Conservation (phyloP, 129 eudicot species). For the Flaveria brownii region DNA sequence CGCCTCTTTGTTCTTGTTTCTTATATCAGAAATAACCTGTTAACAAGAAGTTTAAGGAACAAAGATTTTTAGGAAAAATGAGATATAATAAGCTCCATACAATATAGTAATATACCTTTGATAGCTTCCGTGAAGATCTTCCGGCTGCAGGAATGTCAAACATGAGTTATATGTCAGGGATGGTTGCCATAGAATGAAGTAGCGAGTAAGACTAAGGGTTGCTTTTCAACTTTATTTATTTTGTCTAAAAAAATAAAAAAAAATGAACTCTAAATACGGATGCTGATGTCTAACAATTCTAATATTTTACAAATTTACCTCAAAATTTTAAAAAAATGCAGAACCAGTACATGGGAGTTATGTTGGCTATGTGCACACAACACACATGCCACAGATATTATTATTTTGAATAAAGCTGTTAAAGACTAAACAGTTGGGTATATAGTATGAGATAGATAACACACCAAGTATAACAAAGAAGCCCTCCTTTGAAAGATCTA, state of each 20-base stretch:
- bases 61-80: neutral
- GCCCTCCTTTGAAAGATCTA: conserved; percentile 74
- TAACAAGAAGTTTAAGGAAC: conserved; percentile 13
- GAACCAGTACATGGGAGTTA: neutral
- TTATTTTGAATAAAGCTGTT: too few relatives aligned
- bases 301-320: neutral
- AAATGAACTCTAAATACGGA: neutral
- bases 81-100: neutral
- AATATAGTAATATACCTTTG: conserved; percentile 21
- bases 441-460: conserved; percentile 18
- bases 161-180: conserved; percentile 25
- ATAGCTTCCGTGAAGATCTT: conserved; percentile 46
- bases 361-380: neutral
- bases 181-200: neutral
- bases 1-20: conserved; percentile 46
- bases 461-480: conserved; percentile 78
- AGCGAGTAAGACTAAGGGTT: conserved; percentile 16
- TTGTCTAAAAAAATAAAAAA: neutral
- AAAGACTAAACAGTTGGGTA: neutral
- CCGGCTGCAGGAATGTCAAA: conserved; percentile 68
- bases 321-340: neutral
- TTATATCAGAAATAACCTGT: conserved; percentile 61
- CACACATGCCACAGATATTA: neutral
- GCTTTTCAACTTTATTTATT: conserved; percentile 8
- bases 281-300: neutral